These are phyloP conservation scores for Geranium incanum DNA, from an alignment of 441 rosid species.

Conservation along the genomic window DNA sequence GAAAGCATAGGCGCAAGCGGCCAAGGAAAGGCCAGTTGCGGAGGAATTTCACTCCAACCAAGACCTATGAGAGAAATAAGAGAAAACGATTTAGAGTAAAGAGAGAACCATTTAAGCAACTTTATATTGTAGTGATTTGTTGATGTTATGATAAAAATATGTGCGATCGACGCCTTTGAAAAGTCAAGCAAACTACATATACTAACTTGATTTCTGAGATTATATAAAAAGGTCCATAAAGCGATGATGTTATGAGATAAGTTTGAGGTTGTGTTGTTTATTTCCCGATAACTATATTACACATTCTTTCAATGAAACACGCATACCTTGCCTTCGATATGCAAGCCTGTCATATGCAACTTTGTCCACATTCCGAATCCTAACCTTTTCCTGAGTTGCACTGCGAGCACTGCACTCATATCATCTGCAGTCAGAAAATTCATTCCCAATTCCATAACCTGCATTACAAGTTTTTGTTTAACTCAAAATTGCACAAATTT, in stretches of 20 bases:
- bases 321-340: conserved; percentile 89
- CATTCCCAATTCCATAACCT: conserved; percentile 89
- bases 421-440: conserved; percentile 88
- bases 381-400: conserved; percentile 65
- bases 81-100: not conserved
- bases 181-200: too few relatives aligned
- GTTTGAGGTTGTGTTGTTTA: too few relatives aligned
- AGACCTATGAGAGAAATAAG: conserved; percentile 40
- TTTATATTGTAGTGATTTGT: not conserved
- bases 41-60: conserved; percentile 84
- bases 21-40: conserved; percentile 81
- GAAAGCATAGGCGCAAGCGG: conserved; percentile 83
- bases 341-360: conserved; percentile 91
- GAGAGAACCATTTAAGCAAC: not conserved
- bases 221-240: too few relatives aligned
- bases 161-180: too few relatives aligned
- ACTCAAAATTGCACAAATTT: not conserved
- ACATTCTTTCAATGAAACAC: not conserved
- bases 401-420: conserved; percentile 83
- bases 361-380: conserved; percentile 92
- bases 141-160: too few relatives aligned
- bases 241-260: too few relatives aligned
- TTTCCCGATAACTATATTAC: not conserved
- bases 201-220: too few relatives aligned
- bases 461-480: conserved; percentile 24